These are phyloP conservation scores for Diaporthe amygdali DNA, from an alignment of 2,329 filamentous ascomycete genomes.

Conservation along the genomic window DNA sequence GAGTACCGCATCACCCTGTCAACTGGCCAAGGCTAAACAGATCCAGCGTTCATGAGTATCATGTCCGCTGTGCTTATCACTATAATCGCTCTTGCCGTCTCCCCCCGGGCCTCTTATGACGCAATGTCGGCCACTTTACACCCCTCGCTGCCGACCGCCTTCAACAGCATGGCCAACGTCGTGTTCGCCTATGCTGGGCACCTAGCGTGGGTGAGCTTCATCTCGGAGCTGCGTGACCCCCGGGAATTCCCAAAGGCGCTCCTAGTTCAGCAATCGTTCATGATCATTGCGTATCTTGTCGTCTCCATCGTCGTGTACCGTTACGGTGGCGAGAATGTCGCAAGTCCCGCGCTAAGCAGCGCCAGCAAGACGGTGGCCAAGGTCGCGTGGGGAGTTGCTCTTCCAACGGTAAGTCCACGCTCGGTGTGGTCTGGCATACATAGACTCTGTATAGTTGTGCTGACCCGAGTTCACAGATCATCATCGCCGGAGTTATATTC, in stretches of 20 bases:
- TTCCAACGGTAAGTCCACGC: constrained; percentile 54
- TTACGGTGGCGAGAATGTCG: constrained; percentile 67
- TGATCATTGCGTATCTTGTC: constrained; percentile 69
- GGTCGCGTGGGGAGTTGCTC: constrained; percentile 71
- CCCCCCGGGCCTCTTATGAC: background rate
- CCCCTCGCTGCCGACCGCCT: constrained; percentile 56
- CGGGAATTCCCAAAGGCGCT: constrained; percentile 58
- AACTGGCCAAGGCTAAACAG: background rate
- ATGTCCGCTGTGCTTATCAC: background rate
- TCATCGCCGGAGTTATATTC: constrained; percentile 76
- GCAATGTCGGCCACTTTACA: constrained; percentile 22
- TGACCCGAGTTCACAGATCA: constrained; percentile 47
- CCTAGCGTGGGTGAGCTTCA: constrained; percentile 56
- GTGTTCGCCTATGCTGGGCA: constrained; percentile 70
- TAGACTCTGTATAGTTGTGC: background rate
- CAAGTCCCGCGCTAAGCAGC: constrained; percentile 71
- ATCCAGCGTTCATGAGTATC: background rate
- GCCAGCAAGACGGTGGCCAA: constrained; percentile 64
- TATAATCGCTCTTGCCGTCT: background rate
- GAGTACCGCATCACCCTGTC: background rate
- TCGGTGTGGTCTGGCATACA: background rate
- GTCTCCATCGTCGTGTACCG: constrained; percentile 73
- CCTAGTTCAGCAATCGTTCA: constrained; percentile 62
- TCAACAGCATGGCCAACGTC: constrained; percentile 70
- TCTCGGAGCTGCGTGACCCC: constrained; percentile 57